Evolutionary conservation across 495 filamentous ascomycete species (phyloP).

Genomic region (Hypomontagnella monticulosa): DNA sequence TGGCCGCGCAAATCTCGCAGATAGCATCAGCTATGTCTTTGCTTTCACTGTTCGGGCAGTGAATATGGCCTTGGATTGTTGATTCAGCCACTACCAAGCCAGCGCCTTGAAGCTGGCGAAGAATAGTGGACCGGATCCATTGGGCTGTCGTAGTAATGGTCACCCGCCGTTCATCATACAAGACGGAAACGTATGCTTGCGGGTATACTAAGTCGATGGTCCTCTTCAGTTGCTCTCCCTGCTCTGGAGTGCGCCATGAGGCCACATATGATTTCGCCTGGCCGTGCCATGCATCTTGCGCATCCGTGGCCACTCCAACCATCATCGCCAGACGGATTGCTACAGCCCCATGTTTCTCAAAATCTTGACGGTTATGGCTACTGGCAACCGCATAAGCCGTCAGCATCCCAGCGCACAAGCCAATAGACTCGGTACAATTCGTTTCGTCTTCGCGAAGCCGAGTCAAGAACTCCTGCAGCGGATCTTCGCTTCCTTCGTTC

Average conservation of each 20-base stretch:
- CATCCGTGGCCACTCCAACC: slow-evolving; percentile 48
- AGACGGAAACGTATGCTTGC: slow-evolving; percentile 57
- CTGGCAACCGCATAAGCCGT: slow-evolving; percentile 51
- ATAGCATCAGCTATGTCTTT: background rate
- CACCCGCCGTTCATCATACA: slow-evolving; percentile 51
- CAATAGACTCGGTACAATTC: slow-evolving; percentile 28
- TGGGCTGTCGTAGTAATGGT: slow-evolving; percentile 43
- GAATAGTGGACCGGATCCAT: slow-evolving; percentile 31
- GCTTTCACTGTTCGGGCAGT: slow-evolving; percentile 28
- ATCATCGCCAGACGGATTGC: slow-evolving; percentile 51
- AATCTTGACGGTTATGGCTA: slow-evolving; percentile 28
- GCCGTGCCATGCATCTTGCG: slow-evolving; percentile 41
- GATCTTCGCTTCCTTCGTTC: no score
- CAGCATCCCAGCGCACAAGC: slow-evolving; percentile 59
- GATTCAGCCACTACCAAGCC: slow-evolving; percentile 47
- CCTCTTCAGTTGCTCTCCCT: slow-evolving; percentile 4
- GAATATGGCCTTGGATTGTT: slow-evolving; percentile 50
- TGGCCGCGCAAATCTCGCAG: slow-evolving; percentile 36
- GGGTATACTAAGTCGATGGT: slow-evolving; percentile 1
- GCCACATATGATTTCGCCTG: slow-evolving; percentile 36
- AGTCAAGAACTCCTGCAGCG: no score
- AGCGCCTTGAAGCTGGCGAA: slow-evolving; percentile 42
- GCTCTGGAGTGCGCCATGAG: slow-evolving; percentile 42
- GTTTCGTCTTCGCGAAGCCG: no score
- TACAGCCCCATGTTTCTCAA: slow-evolving; percentile 51